Evolutionary conservation across 805 yeast species (phyloP), one percentile per base, ranked within the genome.

Genomic region (Naumovozyma baii): DNA sequence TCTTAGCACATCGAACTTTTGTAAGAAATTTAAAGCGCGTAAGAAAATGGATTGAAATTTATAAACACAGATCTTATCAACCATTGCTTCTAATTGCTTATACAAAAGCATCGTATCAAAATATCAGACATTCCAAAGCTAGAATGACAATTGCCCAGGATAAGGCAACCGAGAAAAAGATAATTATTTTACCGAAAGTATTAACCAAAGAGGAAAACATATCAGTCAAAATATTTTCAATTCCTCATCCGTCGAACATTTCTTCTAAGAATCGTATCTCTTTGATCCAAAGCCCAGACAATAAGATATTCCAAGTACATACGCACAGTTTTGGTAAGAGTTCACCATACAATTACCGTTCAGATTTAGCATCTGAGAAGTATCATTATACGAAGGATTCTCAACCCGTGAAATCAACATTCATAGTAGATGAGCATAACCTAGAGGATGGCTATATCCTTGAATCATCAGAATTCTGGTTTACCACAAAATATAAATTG

Each of bases 201-300:
- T 12, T 29, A 29, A 29, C 31, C 13, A 9, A 29, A 29, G 31
- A 18, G 17, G 36, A 26, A 18, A 33, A 22, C 14, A n/a, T 25
- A 7, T 14, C 13, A 8, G 31, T 34, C 8, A 31, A 37, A n/a
- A 13, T 41, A 8, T 54, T 58, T 36, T 40, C 48, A 33, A 39
- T 59, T n/a, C 61, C 59, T 3, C 50, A 54, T 39, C 57, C 62
- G 33, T 46, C 61, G 8, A 56, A 55, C 28, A 56, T 38, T 20
- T 22, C 28, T 13, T 37, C 43, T 9, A 58, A 58, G 37, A 19
- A 34, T 26, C 41, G 46, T 9, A 26, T 55, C 2, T 31, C 39
- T 25, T 35, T 58, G 13, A 38, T 54, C 2, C 39, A 42, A 19
- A 20, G 43, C 8, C 22, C 36, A 5, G 44, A 39, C 28, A 33